Evolutionary conservation across 2,329 filamentous ascomycete species (phyloP).

Genomic region (Alternaria sp.): DNA sequence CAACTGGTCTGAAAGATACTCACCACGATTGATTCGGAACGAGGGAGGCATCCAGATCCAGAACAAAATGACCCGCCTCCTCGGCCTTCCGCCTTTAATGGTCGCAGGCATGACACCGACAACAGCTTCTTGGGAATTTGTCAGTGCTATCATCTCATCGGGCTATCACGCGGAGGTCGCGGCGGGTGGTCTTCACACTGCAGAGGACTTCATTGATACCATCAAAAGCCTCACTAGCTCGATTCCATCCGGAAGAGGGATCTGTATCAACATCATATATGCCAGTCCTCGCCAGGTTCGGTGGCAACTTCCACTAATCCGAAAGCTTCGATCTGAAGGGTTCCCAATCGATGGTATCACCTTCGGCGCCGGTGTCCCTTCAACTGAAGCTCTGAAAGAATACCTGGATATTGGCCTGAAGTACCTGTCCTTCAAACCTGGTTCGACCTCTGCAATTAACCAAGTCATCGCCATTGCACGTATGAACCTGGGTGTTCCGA

Average conservation of each 20-base stretch:
- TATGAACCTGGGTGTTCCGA: constrained; percentile 56
- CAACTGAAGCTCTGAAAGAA: constrained; percentile 58
- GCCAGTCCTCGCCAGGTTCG: constrained; percentile 61
- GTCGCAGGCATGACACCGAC: constrained; percentile 61
- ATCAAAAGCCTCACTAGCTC: constrained; percentile 56
- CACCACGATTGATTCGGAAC: no score
- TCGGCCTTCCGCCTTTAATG: constrained; percentile 58
- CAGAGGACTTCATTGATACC: constrained; percentile 56
- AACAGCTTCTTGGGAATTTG: constrained; percentile 60
- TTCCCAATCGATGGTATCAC: constrained; percentile 59
- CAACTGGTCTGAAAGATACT: no score
- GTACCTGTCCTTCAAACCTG: constrained; percentile 60
- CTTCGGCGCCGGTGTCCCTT: constrained; percentile 60
- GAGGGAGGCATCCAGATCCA: constrained; percentile 71
- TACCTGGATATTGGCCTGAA: constrained; percentile 64
- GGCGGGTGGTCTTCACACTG: constrained; percentile 61
- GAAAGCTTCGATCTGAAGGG: constrained; percentile 57
- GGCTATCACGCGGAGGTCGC: constrained; percentile 60
- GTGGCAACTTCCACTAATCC: constrained; percentile 64
- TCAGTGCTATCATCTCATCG: constrained; percentile 62
- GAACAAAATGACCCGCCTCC: constrained; percentile 70
- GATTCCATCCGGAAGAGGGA: constrained; percentile 60
- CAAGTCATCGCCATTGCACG: constrained; percentile 59
- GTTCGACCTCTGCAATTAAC: constrained; percentile 56
- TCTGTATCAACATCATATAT: constrained; percentile 64